Percentiles rank a stretch among this genome's conserved stretches.
Evolutionary conservation across 352 stramenopile species (phyloP).

Genomic region (Phytophthora pseudosyringae): DNA sequence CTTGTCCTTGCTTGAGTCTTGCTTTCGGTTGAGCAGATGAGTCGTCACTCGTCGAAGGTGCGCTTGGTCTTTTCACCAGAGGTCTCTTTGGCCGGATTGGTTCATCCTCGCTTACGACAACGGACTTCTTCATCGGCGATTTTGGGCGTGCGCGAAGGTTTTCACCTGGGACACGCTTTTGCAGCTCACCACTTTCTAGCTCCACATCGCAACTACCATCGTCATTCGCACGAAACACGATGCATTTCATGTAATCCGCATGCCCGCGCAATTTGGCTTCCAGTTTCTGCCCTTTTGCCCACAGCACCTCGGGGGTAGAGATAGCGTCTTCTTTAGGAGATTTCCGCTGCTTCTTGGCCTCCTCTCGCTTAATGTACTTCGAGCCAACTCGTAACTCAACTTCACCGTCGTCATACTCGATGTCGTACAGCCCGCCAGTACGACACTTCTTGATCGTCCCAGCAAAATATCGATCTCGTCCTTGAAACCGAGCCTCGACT

Average conservation of each 20-base stretch:
- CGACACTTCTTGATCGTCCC: conserved; percentile 53
- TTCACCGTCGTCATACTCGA: conserved; percentile 69
- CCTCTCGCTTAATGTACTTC: conserved; percentile 53
- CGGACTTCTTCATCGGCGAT: conserved; percentile 42
- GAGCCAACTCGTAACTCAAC: conserved; percentile 58
- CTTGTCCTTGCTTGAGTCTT: conserved; percentile 49
- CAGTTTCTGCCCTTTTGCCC: conserved; percentile 61
- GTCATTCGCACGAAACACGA: conserved; percentile 48
- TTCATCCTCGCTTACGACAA: conserved; percentile 57
- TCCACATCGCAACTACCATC: conserved; percentile 75
- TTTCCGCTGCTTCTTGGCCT: conserved; percentile 45
- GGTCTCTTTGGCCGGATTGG: conserved; percentile 49
- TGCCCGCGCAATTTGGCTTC: conserved; percentile 61
- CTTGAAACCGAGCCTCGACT: conserved; percentile 56
- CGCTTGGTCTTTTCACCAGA: conserved; percentile 31
- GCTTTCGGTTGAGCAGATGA: conserved; percentile 31
- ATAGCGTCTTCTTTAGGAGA: conserved; percentile 29
- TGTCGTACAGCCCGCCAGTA: conserved; percentile 46
- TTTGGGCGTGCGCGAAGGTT: conserved; percentile 43
- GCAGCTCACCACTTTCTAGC: conserved; percentile 66
- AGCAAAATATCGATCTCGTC: conserved; percentile 45
- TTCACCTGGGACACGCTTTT: conserved; percentile 43
- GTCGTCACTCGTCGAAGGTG: conserved; percentile 50
- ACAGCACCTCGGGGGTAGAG: conserved; percentile 45
- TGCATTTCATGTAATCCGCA: conserved; percentile 53